Evolutionary conservation across 2,329 filamentous ascomycete genomes (phyloP).

Genomic region (Arthroderma uncinatum): DNA sequence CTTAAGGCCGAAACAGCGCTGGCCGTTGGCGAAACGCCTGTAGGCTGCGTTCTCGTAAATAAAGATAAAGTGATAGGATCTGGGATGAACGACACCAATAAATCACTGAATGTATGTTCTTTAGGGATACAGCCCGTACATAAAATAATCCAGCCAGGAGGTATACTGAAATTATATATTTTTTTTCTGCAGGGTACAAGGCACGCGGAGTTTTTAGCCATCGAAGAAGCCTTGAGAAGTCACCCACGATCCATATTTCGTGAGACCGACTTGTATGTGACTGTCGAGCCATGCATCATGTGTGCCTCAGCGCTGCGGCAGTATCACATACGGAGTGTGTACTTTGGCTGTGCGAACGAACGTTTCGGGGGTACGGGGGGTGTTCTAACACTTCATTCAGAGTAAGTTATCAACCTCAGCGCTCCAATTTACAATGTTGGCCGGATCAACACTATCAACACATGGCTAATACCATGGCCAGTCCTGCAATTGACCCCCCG

Average conservation of each 20-base stretch:
- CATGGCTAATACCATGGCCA: slow-evolving; percentile 23
- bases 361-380: slow-evolving; percentile 94
- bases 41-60: slow-evolving; percentile 88
- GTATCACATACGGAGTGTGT: slow-evolving; percentile 76
- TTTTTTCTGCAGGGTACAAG: slow-evolving; percentile 60
- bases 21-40: slow-evolving; percentile 78
- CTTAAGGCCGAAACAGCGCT: slow-evolving; percentile 72
- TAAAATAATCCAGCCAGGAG: not conserved
- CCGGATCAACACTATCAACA: too few species aligned
- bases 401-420: slow-evolving; percentile 33
- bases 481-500: slow-evolving; percentile 61
- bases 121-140: not conserved
- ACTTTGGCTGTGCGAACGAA: slow-evolving; percentile 91
- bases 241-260: slow-evolving; percentile 58
- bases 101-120: slow-evolving; percentile 54
- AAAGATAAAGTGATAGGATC: slow-evolving; percentile 66
- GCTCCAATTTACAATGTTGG: slow-evolving; percentile 3
- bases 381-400: slow-evolving; percentile 75
- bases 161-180: not conserved
- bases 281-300: slow-evolving; percentile 98
- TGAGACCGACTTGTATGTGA: slow-evolving; percentile 80
- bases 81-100: slow-evolving; percentile 96
- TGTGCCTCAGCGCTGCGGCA: slow-evolving; percentile 87
- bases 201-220: slow-evolving; percentile 89
- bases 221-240: slow-evolving; percentile 53